A percentile compares a stretch with the other conserved stretches of the same genome.
These are phyloP conservation scores for Alloteropsis semialata DNA, from an alignment of 176 grass and related monocot species.

Conservation along the genomic window DNA sequence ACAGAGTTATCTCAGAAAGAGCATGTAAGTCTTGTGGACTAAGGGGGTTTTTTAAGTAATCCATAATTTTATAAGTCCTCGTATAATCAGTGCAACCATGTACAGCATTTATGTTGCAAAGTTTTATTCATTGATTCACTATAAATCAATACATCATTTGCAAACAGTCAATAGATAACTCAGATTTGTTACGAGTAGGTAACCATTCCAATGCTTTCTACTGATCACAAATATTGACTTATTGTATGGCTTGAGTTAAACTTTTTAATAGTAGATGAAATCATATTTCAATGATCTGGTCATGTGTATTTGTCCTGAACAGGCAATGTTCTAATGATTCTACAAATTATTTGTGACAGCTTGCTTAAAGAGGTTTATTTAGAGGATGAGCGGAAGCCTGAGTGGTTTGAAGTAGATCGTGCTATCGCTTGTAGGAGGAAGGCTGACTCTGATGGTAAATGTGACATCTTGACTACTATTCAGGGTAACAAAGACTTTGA, in stretches of 20 bases:
- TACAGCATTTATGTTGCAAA: background rate
- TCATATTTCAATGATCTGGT: background rate
- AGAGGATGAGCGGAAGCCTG: conserved; percentile 51
- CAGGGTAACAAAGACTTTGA: conserved; percentile 21
- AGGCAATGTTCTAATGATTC: background rate
- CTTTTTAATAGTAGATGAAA: background rate
- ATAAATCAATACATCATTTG: background rate
- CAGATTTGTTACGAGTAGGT: background rate
- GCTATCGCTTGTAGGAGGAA: conserved; percentile 51
- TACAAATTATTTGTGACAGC: conserved; percentile 23
- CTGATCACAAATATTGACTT: background rate
- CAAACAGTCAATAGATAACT: background rate
- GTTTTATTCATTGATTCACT: background rate
- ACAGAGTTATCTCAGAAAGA: conserved; percentile 45
- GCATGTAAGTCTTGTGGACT: conserved; percentile 24
- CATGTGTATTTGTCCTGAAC: background rate
- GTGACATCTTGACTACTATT: conserved; percentile 44
- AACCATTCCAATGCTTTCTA: background rate
- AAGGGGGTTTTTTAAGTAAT: background rate
- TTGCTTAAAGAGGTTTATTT: conserved; percentile 29
- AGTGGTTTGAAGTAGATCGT: conserved; percentile 72
- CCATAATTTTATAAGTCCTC: background rate
- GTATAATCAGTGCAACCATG: background rate
- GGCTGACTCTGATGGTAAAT: conserved; percentile 27
- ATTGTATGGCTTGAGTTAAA: background rate